phyloP scores from a whole-genome alignment of 148 eudicot genomes.

The Rhododendron vialii region DNA sequence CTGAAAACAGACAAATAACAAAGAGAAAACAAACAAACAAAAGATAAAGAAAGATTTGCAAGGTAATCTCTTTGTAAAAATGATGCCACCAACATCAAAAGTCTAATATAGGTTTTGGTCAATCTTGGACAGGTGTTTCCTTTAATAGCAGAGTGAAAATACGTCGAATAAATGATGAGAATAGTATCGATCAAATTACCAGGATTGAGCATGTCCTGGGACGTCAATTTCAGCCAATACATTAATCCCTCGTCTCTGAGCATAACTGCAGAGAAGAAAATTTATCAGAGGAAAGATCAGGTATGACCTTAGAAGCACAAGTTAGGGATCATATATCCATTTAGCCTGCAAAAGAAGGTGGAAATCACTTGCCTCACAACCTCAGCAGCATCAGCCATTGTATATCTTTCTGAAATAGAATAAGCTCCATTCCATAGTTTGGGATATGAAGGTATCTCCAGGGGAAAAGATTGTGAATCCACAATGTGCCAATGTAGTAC shows the following conservation, averaged over 20 bases:
- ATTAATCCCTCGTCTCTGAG: conserved; percentile 72
- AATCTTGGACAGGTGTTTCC: neutral
- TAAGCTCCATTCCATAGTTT: conserved; percentile 86
- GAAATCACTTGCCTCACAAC: conserved; percentile 67
- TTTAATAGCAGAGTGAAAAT: neutral
- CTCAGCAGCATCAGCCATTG: conserved; percentile 71
- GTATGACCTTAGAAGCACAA: neutral
- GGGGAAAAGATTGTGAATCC: conserved; percentile 82
- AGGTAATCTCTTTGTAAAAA: neutral
- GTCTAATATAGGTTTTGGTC: neutral
- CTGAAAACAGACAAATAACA: neutral
- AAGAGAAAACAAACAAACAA: neutral
- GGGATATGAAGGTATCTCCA: conserved; percentile 89
- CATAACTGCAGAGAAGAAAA: conserved; percentile 54
- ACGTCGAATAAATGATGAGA: neutral
- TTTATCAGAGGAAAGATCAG: neutral
- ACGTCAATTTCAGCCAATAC: conserved; percentile 91
- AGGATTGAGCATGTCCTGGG: conserved; percentile 93
- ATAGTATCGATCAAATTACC: conserved; percentile 37
- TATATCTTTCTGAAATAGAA: conserved; percentile 69
- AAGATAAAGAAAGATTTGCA: conserved; percentile 1
- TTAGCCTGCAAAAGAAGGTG: conserved; percentile 1
- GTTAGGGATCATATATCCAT: neutral
- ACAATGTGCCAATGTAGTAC: conserved; percentile 98
- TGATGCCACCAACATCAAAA: neutral